Percentiles rank a stretch among this genome's conserved stretches.
Evolutionary conservation across 352 stramenopile species (phyloP).

Genomic region (Globisporangium ultimum): DNA sequence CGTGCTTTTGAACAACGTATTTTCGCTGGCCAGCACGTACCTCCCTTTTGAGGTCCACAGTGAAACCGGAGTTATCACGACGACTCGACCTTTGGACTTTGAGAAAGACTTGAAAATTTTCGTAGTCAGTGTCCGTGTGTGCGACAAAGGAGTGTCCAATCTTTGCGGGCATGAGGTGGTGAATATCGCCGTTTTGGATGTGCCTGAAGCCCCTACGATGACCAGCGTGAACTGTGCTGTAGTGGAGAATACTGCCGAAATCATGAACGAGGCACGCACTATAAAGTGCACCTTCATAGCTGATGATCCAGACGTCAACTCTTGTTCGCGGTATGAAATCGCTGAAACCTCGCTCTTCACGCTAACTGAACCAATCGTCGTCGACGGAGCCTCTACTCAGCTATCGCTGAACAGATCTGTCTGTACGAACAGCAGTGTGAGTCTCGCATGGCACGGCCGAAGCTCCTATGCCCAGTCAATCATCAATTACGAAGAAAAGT

Average conservation of each 20-base stretch:
- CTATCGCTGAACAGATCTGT: not conserved
- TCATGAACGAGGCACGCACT: conserved; percentile 18
- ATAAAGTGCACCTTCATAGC: conserved; percentile 33
- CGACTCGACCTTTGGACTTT: conserved; percentile 40
- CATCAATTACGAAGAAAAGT: conserved; percentile 35
- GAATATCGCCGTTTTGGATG: conserved; percentile 25
- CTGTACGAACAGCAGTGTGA: conserved; percentile 3
- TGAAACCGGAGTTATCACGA: conserved; percentile 23
- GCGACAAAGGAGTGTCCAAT: conserved; percentile 21
- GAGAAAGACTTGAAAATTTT: conserved; percentile 33
- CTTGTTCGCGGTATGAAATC: conserved; percentile 47
- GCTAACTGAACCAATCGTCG: not conserved
- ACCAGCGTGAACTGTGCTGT: conserved; percentile 24
- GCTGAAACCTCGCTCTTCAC: conserved; percentile 11
- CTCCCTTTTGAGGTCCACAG: conserved; percentile 6
- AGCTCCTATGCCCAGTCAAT: not conserved
- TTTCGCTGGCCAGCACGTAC: conserved; percentile 5
- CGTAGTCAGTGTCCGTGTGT: conserved; percentile 40
- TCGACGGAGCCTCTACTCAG: not conserved
- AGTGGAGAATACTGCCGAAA: conserved; percentile 39
- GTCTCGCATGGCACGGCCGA: conserved; percentile 4
- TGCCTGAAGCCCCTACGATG: conserved; percentile 35
- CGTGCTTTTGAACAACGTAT: conserved; percentile 16
- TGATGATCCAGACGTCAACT: conserved; percentile 33
- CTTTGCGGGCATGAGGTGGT: conserved; percentile 42